Conservation (phyloP, 352 stramenopile species). For the Phytophthora boehmeriae region DNA sequence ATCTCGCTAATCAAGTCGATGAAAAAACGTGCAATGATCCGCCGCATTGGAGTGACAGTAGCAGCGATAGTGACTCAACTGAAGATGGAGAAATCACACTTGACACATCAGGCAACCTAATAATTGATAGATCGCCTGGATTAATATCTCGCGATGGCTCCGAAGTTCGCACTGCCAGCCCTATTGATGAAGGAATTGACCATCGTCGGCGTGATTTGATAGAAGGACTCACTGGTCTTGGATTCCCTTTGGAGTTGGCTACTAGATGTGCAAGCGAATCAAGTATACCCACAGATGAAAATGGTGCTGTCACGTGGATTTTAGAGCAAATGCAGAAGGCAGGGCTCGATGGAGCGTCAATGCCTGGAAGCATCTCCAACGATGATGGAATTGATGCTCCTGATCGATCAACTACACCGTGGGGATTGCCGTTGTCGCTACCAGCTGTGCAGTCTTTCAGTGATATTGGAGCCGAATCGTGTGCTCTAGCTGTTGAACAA, state of each 20-base stretch:
- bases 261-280: slow-evolving; percentile 66
- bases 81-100: slow-evolving; percentile 25
- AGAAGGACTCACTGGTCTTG: slow-evolving; percentile 79
- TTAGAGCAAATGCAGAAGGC: slow-evolving; percentile 91
- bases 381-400: slow-evolving; percentile 5
- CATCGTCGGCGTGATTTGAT: slow-evolving; percentile 60
- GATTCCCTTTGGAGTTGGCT: slow-evolving; percentile 85
- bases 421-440: slow-evolving; percentile 14
- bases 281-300: slow-evolving; percentile 53
- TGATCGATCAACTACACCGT: slow-evolving; percentile 1
- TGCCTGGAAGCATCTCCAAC: slow-evolving; percentile 3
- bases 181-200: slow-evolving; percentile 12
- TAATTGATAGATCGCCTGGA: neutral
- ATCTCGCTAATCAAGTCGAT: neutral
- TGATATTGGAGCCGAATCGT: slow-evolving; percentile 5
- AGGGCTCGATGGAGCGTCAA: slow-evolving; percentile 8
- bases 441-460: slow-evolving; percentile 19
- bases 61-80: slow-evolving; percentile 25
- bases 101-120: slow-evolving; percentile 5
- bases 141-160: slow-evolving; percentile 5
- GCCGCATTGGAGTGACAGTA: slow-evolving; percentile 20
- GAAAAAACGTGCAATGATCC: slow-evolving; percentile 1
- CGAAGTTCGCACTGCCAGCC: slow-evolving; percentile 11
- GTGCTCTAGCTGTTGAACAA: neutral
- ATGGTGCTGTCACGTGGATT: slow-evolving; percentile 86